Base-by-base conservation (phyloP, 495 filamentous ascomycete genomes). In the Apiosordaria backusii region DNA sequence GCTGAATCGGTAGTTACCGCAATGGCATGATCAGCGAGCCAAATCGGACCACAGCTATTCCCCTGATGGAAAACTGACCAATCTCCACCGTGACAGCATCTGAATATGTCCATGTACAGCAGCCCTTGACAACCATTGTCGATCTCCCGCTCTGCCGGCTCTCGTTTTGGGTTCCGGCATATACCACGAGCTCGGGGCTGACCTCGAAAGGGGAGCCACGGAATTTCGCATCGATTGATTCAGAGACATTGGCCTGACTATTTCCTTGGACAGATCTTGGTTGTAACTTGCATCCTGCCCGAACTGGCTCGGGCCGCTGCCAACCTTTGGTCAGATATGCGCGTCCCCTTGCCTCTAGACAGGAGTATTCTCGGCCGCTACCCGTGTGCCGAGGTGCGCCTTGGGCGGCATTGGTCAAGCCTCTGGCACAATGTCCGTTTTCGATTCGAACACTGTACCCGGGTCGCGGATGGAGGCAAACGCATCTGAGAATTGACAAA, bases 1-100 rank as follows among this genome's bases (percentile, higher is more conserved):
- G 61, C 61, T 53, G 52, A 55, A 24, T 55, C 50, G 61, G 61
- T 25, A 45, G 61, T 27, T 54, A 55, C 50, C 72, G 59, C 54
- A 62, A 50, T 59, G 63, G 35, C 40, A 27, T 61, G 67, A 45
- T 52, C 40, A 50, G 21, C 53, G 60, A 2, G 65, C 22, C 50
- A 9, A 54, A 63, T 63, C 61, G 61, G 55, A 63, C 52, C 25
- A 63, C 54, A 55, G 21, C 61, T 6, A 19, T 27, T 22, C 27
- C 13, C 22, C 35, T 19, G 4, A 23, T 23, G 19, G 60, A 21
- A 24, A 53, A 50, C 45, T 40, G 21, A 19, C 19, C 35, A 62
- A 25, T 23, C 57, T 18, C 19, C 26, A 13, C 24, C 53, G 26
- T 5, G 57, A 23, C 16, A 23, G 57, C 24, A 10, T 25, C 24